Evolutionary conservation across 139 green algal genomes (phyloP).

Genomic region (Closterium sp.): DNA sequence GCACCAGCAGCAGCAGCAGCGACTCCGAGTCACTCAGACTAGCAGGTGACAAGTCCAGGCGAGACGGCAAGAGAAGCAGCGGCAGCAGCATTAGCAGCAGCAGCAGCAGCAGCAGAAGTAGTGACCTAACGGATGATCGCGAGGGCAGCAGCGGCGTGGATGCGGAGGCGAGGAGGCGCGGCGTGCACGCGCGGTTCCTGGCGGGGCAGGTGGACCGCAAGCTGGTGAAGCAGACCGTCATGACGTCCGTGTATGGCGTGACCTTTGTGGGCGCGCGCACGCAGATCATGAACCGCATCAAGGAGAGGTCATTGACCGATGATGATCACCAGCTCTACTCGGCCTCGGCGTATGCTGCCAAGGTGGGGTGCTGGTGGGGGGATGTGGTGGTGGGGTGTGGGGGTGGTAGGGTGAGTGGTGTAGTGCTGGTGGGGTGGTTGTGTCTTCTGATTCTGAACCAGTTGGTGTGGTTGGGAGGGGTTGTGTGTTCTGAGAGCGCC

Average conservation of each 20-base stretch:
- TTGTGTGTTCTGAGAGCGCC: not conserved
- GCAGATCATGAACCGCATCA: constrained; percentile 80
- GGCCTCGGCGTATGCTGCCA: constrained; percentile 72
- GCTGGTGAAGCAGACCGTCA: constrained; percentile 99
- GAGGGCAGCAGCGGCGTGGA: not conserved
- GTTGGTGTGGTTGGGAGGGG: not conserved
- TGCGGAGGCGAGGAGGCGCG: constrained; percentile 38
- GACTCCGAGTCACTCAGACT: not conserved
- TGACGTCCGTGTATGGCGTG: constrained; percentile 98
- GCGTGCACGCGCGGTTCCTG: constrained; percentile 31
- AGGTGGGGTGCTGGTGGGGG: not conserved
- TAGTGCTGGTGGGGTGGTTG: not conserved
- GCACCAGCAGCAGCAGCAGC: not conserved
- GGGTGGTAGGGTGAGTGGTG: not conserved
- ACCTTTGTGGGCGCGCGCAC: constrained; percentile 84
- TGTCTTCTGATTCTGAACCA: no score
- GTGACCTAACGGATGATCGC: not conserved
- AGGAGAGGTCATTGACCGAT: constrained; percentile 63
- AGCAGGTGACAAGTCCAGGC: not conserved
- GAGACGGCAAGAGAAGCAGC: not conserved
- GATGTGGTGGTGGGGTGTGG: not conserved
- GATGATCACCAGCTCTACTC: constrained; percentile 57
- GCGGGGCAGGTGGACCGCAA: constrained; percentile 83
- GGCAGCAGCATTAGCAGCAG: not conserved
- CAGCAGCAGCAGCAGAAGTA: not conserved